These are phyloP conservation scores for Ramaria rubella DNA, from an alignment of 768 basidiomycete genomes.

Conservation along the genomic window DNA sequence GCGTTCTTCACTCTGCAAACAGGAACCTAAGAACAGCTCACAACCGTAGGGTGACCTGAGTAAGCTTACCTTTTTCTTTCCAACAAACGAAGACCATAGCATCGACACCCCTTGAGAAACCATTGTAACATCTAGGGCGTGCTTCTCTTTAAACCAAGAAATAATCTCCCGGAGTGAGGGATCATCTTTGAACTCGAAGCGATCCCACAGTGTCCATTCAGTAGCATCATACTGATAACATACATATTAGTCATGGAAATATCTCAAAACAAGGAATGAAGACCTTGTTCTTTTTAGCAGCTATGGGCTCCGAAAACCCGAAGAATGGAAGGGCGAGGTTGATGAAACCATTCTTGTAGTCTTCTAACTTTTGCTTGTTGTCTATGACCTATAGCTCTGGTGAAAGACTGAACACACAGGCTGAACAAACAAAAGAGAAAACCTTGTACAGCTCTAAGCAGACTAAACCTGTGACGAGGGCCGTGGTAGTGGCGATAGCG, in stretches of 20 bases:
- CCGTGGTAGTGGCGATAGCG: constrained; percentile 97
- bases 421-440: constrained; percentile 4
- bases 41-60: background rate
- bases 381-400: constrained; percentile 72
- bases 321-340: constrained; percentile 98
- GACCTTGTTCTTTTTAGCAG: constrained; percentile 75
- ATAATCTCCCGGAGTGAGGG: constrained; percentile 84
- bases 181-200: constrained; percentile 87
- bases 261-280: background rate
- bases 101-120: constrained; percentile 96
- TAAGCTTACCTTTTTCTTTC: constrained; percentile 78
- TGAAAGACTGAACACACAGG: constrained; percentile 2
- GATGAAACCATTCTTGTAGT: constrained; percentile 98
- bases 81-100: constrained; percentile 93
- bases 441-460: constrained; percentile 98
- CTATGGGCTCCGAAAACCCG: constrained; percentile 96
- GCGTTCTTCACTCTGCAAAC: constrained; percentile 74
- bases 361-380: constrained; percentile 86
- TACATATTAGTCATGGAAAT: background rate
- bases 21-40: no score
- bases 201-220: constrained; percentile 98
- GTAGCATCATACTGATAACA: constrained; percentile 55
- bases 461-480: constrained; percentile 90
- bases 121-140: constrained; percentile 89
- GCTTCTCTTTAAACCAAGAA: constrained; percentile 73